Evolutionary conservation across 2,329 filamentous ascomycete species (phyloP).

Genomic region (Endocalyx cinctus): DNA sequence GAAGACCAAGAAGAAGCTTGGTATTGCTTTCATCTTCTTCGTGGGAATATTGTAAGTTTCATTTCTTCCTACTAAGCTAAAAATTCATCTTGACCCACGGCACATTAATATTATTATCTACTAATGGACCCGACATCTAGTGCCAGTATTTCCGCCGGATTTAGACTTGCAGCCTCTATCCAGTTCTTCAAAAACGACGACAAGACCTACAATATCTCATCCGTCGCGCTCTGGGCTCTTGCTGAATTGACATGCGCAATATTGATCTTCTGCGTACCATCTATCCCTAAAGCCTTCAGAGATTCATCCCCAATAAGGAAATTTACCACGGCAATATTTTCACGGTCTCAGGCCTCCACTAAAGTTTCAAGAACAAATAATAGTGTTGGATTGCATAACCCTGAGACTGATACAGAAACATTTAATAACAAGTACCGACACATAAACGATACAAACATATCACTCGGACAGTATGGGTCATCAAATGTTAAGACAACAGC

Average conservation of each 20-base stretch:
- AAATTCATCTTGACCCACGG: background rate
- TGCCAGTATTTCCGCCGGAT: constrained; percentile 4
- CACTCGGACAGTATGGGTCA: no score
- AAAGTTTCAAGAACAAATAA: no score
- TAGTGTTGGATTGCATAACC: no score
- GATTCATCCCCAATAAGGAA: no score
- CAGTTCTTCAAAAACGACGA: constrained; percentile 1
- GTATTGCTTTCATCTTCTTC: constrained; percentile 8
- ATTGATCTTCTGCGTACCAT: constrained; percentile 7
- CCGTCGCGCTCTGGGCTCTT: constrained; percentile 5
- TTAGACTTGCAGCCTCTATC: constrained; percentile 2
- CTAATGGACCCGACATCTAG: no score
- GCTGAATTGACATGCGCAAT: constrained; percentile 8
- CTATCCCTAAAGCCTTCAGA: constrained; percentile 4
- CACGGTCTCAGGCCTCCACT: no score
- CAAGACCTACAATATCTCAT: constrained; percentile 4
- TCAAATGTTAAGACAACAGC: no score
- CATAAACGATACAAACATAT: no score
- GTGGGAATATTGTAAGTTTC: constrained; percentile 7
- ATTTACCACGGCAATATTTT: no score
- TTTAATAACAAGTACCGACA: no score
- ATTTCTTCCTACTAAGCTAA: background rate
- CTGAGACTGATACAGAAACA: no score
- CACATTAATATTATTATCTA: no score
- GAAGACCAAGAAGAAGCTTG: constrained; percentile 6